Evolutionary conservation across 2,329 filamentous ascomycete species (phyloP).

Genomic region (Acrocalymma vagum): DNA sequence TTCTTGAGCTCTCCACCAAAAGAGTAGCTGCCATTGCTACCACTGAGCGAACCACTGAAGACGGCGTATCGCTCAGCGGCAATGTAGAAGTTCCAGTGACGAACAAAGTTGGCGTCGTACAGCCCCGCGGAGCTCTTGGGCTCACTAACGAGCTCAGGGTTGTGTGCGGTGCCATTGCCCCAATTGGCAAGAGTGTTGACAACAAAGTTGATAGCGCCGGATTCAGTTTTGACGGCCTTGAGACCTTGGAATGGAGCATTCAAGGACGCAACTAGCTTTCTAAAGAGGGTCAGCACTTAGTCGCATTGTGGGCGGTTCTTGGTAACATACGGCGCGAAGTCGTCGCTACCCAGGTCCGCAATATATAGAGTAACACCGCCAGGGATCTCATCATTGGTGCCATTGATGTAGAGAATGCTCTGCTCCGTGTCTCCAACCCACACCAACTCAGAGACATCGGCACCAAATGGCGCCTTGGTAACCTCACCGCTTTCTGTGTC

Average conservation of each 20-base stretch:
- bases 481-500: slow-evolving; percentile 40
- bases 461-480: slow-evolving; percentile 41
- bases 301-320: too few species aligned
- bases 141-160: slow-evolving; percentile 67
- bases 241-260: slow-evolving; percentile 60
- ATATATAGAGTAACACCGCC: slow-evolving; percentile 46
- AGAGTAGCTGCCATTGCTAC: slow-evolving; percentile 39
- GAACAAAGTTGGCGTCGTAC: slow-evolving; percentile 78
- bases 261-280: slow-evolving; percentile 46
- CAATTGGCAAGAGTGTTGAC: slow-evolving; percentile 68
- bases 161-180: slow-evolving; percentile 73
- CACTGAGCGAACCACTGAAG: slow-evolving; percentile 71
- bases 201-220: slow-evolving; percentile 55
- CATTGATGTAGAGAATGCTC: slow-evolving; percentile 70
- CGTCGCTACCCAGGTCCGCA: slow-evolving; percentile 34
- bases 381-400: slow-evolving; percentile 65
- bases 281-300: slow-evolving; percentile 12
- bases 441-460: slow-evolving; percentile 42
- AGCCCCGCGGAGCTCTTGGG: slow-evolving; percentile 71
- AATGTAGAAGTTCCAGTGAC: slow-evolving; percentile 83
- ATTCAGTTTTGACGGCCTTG: slow-evolving; percentile 52
- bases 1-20: slow-evolving; percentile 47
- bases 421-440: slow-evolving; percentile 43
- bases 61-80: slow-evolving; percentile 74
- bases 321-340: slow-evolving; percentile 33